Percentiles rank a stretch among this genome's conserved stretches.
These are phyloP conservation scores for Xerocomellus amylosporus DNA, from an alignment of 768 basidiomycete genomes.

Conservation along the genomic window DNA sequence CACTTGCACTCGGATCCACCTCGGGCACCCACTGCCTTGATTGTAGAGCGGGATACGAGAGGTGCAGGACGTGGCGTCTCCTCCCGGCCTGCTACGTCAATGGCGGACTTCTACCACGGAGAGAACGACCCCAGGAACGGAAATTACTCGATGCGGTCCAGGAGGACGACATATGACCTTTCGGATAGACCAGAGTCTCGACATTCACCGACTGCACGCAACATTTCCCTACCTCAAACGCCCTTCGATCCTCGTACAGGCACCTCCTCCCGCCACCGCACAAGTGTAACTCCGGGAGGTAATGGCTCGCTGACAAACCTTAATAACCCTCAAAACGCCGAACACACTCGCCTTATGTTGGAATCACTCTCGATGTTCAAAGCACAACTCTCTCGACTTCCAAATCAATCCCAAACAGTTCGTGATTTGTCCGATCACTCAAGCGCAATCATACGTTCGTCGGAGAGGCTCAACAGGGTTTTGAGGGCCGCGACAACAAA, in stretches of 20 bases:
- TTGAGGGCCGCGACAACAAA: slow-evolving; percentile 52
- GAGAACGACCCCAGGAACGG: slow-evolving; percentile 15
- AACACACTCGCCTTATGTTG: slow-evolving; percentile 69
- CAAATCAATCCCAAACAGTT: slow-evolving; percentile 42
- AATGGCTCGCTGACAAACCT: slow-evolving; percentile 12
- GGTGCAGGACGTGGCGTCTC: slow-evolving; percentile 15
- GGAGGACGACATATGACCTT: slow-evolving; percentile 25
- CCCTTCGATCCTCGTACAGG: slow-evolving; percentile 17
- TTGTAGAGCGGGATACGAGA: slow-evolving; percentile 22
- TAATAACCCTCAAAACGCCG: slow-evolving; percentile 33
- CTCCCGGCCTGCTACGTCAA: slow-evolving; percentile 51
- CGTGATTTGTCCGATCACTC: slow-evolving; percentile 61
- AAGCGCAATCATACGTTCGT: slow-evolving; percentile 57
- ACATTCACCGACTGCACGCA: slow-evolving; percentile 12
- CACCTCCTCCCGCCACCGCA: slow-evolving; percentile 10
- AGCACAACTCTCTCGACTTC: slow-evolving; percentile 55
- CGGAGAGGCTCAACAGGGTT: slow-evolving; percentile 65
- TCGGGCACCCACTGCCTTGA: slow-evolving; percentile 14
- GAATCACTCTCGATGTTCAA: slow-evolving; percentile 73
- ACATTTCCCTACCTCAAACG: slow-evolving; percentile 13
- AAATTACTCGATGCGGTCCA: slow-evolving; percentile 18
- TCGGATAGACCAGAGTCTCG: slow-evolving; percentile 23
- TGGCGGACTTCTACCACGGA: slow-evolving; percentile 47
- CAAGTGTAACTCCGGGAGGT: slow-evolving; percentile 18
- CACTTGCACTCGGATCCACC: slow-evolving; percentile 28